A percentile compares a stretch with the other conserved stretches of the same genome.
Evolutionary conservation across 2,329 filamentous ascomycete species (phyloP).

Genomic region (Ramularia collo-cygni): DNA sequence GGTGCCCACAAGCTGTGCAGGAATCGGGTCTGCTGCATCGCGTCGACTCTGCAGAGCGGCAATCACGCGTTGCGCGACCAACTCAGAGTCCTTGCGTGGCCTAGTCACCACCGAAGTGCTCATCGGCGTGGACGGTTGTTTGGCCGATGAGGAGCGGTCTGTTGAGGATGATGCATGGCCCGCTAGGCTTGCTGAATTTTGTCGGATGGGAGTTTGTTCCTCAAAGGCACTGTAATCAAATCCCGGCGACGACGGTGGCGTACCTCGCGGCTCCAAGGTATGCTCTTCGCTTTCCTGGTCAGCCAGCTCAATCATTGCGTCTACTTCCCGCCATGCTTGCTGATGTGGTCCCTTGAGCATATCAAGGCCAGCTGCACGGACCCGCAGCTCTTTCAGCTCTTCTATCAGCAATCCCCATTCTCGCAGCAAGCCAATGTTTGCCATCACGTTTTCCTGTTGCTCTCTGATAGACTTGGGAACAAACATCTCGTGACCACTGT

Average conservation of each 20-base stretch:
- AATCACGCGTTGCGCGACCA: constrained; percentile 56
- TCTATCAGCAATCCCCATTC: constrained; percentile 77
- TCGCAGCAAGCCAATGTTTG: constrained; percentile 74
- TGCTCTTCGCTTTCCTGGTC: constrained; percentile 57
- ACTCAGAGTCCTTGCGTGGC: constrained; percentile 50
- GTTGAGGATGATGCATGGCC: background rate
- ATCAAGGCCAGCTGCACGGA: constrained; percentile 61
- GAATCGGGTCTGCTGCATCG: constrained; percentile 20
- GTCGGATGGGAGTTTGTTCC: constrained; percentile 27
- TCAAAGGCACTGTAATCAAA: constrained; percentile 55
- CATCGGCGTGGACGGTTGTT: constrained; percentile 19
- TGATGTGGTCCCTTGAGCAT: constrained; percentile 55
- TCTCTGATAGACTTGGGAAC: constrained; percentile 75
- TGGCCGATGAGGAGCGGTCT: constrained; percentile 8
- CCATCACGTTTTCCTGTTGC: constrained; percentile 72
- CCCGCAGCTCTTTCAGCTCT: constrained; percentile 70
- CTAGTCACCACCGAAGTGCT: constrained; percentile 31
- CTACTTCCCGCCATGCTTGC: constrained; percentile 68
- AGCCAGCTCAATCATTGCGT: constrained; percentile 81
- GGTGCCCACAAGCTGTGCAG: constrained; percentile 20
- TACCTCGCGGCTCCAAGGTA: constrained; percentile 42
- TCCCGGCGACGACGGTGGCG: constrained; percentile 50
- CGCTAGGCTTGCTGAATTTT: background rate
- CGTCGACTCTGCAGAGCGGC: constrained; percentile 47
- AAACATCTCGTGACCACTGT: constrained; percentile 51